Percentiles rank a stretch among this genome's conserved stretches.
These are phyloP conservation scores for Xerocomus minutiporus DNA, from an alignment of 1,284 basidiomycete species.

Conservation along the genomic window DNA sequence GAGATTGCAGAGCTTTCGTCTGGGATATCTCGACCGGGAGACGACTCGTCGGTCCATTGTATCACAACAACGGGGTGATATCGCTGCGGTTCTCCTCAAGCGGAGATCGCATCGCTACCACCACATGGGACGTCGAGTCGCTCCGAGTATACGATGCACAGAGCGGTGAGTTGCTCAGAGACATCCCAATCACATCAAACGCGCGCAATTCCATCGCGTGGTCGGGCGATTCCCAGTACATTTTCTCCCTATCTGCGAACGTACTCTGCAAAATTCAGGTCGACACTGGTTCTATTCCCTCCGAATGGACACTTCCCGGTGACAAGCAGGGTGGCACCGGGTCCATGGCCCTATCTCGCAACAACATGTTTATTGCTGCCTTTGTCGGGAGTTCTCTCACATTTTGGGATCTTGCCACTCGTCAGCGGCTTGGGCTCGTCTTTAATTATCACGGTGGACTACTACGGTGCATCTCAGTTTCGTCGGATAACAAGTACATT, in stretches of 20 bases:
- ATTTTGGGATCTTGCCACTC: background rate
- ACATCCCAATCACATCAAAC: background rate
- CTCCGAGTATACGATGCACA: background rate
- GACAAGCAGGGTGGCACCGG: background rate
- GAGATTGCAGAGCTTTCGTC: background rate
- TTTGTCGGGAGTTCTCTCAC: background rate
- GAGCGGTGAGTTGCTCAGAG: background rate
- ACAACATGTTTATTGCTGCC: background rate
- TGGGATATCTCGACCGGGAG: background rate
- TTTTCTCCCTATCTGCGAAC: background rate
- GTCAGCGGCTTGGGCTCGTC: background rate
- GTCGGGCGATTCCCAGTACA: background rate
- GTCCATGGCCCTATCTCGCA: background rate
- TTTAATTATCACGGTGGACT: background rate
- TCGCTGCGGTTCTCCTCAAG: constrained; percentile 1
- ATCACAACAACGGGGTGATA: background rate
- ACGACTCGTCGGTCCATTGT: background rate
- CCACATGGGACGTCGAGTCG: background rate
- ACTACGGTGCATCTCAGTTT: background rate
- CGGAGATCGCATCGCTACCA: constrained; percentile 2
- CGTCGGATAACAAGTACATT: background rate
- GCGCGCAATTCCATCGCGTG: constrained; percentile 1
- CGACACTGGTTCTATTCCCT: background rate
- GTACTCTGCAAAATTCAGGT: background rate
- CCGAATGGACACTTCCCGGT: background rate